Percentiles rank a stretch among this genome's conserved stretches.
Evolutionary conservation across 2,329 filamentous ascomycete species (phyloP).

Genomic region (Fusarium zealandicum): DNA sequence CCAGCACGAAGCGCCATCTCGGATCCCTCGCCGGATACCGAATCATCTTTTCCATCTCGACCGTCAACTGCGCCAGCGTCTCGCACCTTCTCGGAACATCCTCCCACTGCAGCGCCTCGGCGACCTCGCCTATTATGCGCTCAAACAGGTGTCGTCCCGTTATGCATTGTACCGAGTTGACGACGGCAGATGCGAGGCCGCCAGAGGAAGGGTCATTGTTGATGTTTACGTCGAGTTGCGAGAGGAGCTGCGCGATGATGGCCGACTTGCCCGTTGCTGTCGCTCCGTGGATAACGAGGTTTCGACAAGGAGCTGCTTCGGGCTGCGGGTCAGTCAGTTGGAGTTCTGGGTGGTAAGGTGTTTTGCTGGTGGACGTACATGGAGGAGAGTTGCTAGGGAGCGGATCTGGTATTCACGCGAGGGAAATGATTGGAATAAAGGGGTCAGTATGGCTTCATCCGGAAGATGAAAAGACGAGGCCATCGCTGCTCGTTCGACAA

Average conservation of each 20-base stretch:
- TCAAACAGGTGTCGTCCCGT: constrained; percentile 81
- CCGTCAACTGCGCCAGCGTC: constrained; percentile 77
- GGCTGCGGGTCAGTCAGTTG: constrained; percentile 54
- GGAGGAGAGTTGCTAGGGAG: constrained; percentile 62
- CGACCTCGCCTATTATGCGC: constrained; percentile 67
- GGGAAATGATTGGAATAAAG: constrained; percentile 59
- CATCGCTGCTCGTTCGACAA: constrained; percentile 38
- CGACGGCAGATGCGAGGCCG: constrained; percentile 63
- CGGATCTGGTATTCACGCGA: constrained; percentile 66
- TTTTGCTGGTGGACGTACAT: constrained; percentile 47
- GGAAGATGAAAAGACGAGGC: constrained; percentile 58
- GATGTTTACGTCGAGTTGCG: constrained; percentile 32
- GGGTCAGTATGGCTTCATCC: constrained; percentile 57
- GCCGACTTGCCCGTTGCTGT: constrained; percentile 87
- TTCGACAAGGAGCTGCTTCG: constrained; percentile 71
- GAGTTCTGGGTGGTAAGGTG: background rate
- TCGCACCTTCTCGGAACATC: constrained; percentile 73
- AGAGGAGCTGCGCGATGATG: constrained; percentile 63
- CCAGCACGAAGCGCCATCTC: constrained; percentile 73
- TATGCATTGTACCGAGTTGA: constrained; percentile 78
- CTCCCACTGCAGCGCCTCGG: constrained; percentile 57
- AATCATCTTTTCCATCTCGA: constrained; percentile 73
- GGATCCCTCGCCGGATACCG: constrained; percentile 50
- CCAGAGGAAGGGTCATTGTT: constrained; percentile 21
- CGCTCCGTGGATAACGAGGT: constrained; percentile 82